Conservation (phyloP, 1,284 basidiomycete species). For the Grifola frondosa region DNA sequence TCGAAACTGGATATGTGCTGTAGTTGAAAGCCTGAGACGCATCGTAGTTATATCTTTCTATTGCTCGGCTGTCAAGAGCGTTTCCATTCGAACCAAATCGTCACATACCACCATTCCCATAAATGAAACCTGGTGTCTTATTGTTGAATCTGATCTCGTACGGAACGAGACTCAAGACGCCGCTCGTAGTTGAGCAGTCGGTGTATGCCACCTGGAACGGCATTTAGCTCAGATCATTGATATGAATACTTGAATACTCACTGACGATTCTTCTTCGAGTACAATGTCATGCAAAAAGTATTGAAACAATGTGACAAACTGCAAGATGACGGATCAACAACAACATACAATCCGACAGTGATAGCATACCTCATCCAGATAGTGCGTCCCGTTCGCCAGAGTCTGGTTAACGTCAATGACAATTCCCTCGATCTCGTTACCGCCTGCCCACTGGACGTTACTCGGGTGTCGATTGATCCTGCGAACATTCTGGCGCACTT, state of each 20-base stretch:
- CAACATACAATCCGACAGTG: neutral
- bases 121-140: conserved; percentile 50
- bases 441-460: conserved; percentile 60
- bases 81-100: neutral
- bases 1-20: conserved; percentile 52
- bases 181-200: conserved; percentile 60
- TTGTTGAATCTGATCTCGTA: conserved; percentile 55
- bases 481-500: conserved; percentile 59
- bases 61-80: neutral
- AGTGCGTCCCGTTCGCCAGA: conserved; percentile 42
- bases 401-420: conserved; percentile 40
- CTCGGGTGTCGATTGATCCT: conserved; percentile 58
- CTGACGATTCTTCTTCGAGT: conserved; percentile 50
- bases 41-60: conserved; percentile 59
- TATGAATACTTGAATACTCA: conserved; percentile 23
- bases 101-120: conserved; percentile 52
- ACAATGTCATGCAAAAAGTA: conserved; percentile 49
- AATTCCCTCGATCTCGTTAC: conserved; percentile 62
- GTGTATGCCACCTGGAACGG: conserved; percentile 52
- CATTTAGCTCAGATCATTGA: neutral
- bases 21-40: conserved; percentile 55
- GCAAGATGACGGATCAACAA: neutral
- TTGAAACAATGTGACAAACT: conserved; percentile 55
- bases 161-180: conserved; percentile 57
- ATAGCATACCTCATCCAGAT: conserved; percentile 42